Evolutionary conservation across 129 eudicot species (phyloP), one percentile per base, ranked within the genome.

Genomic region (Kitagawia praeruptora): DNA sequence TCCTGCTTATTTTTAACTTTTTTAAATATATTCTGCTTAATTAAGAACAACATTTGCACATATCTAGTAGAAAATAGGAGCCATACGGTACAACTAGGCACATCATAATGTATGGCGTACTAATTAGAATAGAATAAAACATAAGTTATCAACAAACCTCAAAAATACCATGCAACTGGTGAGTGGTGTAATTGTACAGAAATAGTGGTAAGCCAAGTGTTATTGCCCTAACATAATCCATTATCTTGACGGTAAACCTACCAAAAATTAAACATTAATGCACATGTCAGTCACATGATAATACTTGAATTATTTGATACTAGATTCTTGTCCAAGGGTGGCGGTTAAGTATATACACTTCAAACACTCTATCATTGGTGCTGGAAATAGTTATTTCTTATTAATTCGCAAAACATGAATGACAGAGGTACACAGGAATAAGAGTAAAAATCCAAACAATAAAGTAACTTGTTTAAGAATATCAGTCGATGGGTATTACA

Each of bases 171-270:
- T 96, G 97, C 84, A 96, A 87, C 89, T 96, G 99, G 84, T 96
- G 99, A 77, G 98, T 96, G 79, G 99, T 96, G 77, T 96, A 96
- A 80, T 96, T 96, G 77, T 96, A 96, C 56, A 96, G 97, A 86
- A 96, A 96, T 85, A 96, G 83, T 49, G 99, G 99, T 82, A 96
- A 89, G 61, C 99, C 99, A 27, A 98, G 99, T 44, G 99, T 96
- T 38, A 96, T 96, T 78, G 99, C 99, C 79, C 99, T 86, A 76
- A 96, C 99, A 47, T 98, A 96, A 84, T 96, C 99, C 79, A 98
- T 87, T 96, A 96, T 86, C 98, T 85, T 45, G 98, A 98, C 28
- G 99, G 99, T 78, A 96, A 87, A 81, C 99, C 99, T 96, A 86
- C 88, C 85, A 70, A 16, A 1, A 5, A 78, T 40, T 4, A 3